Percentiles rank a stretch among this genome's conserved stretches.
phyloP scores from a whole-genome alignment of 2,329 filamentous ascomycete genomes.

The Metarhizium rileyi region DNA sequence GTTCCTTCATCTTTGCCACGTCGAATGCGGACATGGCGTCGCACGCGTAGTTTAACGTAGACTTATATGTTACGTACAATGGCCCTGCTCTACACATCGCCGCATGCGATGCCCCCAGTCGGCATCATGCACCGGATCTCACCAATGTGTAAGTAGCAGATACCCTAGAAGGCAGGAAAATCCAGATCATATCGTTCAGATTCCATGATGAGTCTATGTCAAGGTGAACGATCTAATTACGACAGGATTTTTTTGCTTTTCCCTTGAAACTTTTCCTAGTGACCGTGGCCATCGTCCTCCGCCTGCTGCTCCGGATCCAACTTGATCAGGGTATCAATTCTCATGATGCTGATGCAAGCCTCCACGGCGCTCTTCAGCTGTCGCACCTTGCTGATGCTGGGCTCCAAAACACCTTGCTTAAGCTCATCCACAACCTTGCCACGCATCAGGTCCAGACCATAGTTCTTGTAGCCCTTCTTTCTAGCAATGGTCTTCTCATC shows the following conservation, averaged over 20 bases:
- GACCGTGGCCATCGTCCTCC: slow-evolving; percentile 73
- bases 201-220: neutral
- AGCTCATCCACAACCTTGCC: slow-evolving; percentile 89
- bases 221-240: slow-evolving; percentile 1
- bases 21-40: neutral
- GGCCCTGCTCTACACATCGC: neutral
- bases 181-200: neutral
- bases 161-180: neutral
- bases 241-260: neutral
- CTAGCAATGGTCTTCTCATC: slow-evolving; percentile 83
- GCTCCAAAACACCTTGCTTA: slow-evolving; percentile 91
- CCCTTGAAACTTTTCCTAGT: no score
- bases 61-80: neutral
- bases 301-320: slow-evolving; percentile 76
- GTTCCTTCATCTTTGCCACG: neutral
- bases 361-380: slow-evolving; percentile 98
- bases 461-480: slow-evolving; percentile 98
- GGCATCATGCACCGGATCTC: neutral
- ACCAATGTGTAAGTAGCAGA: neutral
- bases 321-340: slow-evolving; percentile 98
- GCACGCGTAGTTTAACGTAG: neutral
- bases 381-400: slow-evolving; percentile 95
- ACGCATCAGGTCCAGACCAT: slow-evolving; percentile 81
- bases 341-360: slow-evolving; percentile 97
- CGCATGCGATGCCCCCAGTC: neutral